These are phyloP conservation scores for Cucumis melo DNA, from an alignment of 306 rosid genomes.

Conservation along the genomic window DNA sequence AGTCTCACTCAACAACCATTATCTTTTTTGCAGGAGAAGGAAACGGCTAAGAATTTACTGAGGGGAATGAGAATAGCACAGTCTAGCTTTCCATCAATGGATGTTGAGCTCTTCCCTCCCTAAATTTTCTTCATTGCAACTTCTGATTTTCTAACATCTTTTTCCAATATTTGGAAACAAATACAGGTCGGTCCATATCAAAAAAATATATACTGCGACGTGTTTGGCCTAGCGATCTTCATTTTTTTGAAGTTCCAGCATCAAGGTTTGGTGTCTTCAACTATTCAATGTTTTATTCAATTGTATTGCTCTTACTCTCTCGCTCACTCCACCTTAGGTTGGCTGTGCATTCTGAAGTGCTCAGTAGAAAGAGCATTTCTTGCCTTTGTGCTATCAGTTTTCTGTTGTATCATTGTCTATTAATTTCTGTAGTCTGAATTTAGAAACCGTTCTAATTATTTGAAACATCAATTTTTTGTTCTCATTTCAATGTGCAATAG, in stretches of 20 bases:
- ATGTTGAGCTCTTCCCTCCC: conserved; percentile 73
- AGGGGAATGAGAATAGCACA: conserved; percentile 70
- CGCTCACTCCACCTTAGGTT: background rate
- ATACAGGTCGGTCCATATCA: background rate
- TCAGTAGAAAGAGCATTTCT: background rate
- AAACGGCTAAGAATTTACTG: conserved; percentile 80
- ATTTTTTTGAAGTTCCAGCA: background rate
- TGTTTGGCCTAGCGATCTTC: background rate
- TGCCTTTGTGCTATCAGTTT: background rate
- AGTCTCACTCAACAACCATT: background rate
- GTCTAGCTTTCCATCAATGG: conserved; percentile 54
- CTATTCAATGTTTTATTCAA: background rate
- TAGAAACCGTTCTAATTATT: conserved; percentile 3
- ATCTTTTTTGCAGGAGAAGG: conserved; percentile 54
- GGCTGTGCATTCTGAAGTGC: background rate
- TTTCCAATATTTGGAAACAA: background rate
- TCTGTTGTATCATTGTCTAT: conserved; percentile 6
- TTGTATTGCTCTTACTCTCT: background rate
- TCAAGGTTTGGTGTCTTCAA: background rate
- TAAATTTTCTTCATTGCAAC: conserved; percentile 13
- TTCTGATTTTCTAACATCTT: background rate
- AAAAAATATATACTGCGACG: background rate
- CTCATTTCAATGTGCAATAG: background rate
- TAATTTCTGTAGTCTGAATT: background rate
- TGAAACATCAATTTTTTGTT: background rate